Base-by-base conservation (phyloP, 805 yeast species). In the Ogataea salicorniae region DNA sequence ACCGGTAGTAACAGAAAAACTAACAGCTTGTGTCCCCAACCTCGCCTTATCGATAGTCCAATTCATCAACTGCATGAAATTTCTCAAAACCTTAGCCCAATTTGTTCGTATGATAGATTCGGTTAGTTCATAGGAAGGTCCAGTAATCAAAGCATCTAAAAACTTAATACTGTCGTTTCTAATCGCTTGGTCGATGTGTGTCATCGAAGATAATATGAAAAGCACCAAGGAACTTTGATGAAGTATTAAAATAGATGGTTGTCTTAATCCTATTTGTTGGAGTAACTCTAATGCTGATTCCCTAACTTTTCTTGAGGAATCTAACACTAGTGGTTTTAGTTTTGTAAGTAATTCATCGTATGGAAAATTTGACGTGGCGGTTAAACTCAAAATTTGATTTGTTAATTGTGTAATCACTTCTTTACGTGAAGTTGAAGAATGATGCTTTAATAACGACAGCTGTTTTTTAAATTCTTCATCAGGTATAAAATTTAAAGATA, bases 161-260 rank as follows among this genome's bases (percentile, higher is more conserved):
- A 85, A 87, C 48, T 75, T 78, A 0, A 92, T 79, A 2, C 95
- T 80, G 50, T 87, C 90, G 40, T 79, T 77, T 46, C 96, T 76
- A 26, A 94, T 81, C 4, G 80, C 81, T 1, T 89, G 82, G 31
- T 77, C 77, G 37, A 94, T 85, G 63, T 94, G 97, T 16, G 97
- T 86, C 97, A 94, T 92, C 3, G 96, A 95, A 45, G 92, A 84
- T 56, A 85, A 86, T 16, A 92, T 73, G 62, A 85, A 91, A 31
- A 92, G 72, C n/a, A 86, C 75, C 46, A 85, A 60, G 18, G 76
- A 67, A 51, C 80, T 68, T 58, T 81, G 70, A 69, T 85, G 88
- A 23, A 85, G 63, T 47, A 77, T 79, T 50, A 85, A 66, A 26
- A 85, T 69, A 4, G 79, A 78, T 0, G 77, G 74, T 54, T 80